Evolutionary conservation across 2,329 filamentous ascomycete species (phyloP).

Genomic region (Trichothecium roseum): DNA sequence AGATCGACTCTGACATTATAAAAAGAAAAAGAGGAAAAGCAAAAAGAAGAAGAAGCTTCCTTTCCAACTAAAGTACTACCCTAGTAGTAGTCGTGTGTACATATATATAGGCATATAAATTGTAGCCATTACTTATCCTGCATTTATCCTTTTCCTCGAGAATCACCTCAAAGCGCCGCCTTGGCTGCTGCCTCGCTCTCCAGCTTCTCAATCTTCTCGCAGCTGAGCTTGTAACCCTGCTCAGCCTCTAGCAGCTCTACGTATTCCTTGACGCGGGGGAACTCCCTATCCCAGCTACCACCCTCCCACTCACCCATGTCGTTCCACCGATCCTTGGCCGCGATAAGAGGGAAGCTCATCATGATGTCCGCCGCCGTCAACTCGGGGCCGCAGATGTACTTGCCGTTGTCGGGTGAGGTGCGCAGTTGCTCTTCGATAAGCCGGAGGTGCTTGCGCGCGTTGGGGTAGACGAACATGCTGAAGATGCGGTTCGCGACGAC

Average conservation of each 20-base stretch:
- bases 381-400: constrained; percentile 37
- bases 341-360: constrained; percentile 41
- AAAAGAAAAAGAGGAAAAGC: too few species aligned
- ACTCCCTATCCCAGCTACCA: constrained; percentile 25
- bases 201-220: constrained; percentile 37
- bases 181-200: constrained; percentile 25
- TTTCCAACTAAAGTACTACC: too few species aligned
- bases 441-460: constrained; percentile 33
- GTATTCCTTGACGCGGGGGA: constrained; percentile 37
- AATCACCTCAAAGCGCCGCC: not conserved
- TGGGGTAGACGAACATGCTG: constrained; percentile 32
- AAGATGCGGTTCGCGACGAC: constrained; percentile 31
- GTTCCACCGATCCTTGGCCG: constrained; percentile 26
- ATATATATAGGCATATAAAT: too few species aligned
- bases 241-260: constrained; percentile 31
- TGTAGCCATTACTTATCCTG: too few species aligned
- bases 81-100: too few species aligned
- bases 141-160: too few species aligned
- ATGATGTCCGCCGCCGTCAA: constrained; percentile 44
- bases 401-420: constrained; percentile 25
- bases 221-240: constrained; percentile 36
- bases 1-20: too few species aligned
- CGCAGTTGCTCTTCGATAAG: constrained; percentile 39
- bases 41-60: too few species aligned
- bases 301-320: constrained; percentile 30